Evolutionary conservation across 345 rosid species (phyloP), one percentile per base, ranked within the genome.

Genomic region (Linum usitatissimum): DNA sequence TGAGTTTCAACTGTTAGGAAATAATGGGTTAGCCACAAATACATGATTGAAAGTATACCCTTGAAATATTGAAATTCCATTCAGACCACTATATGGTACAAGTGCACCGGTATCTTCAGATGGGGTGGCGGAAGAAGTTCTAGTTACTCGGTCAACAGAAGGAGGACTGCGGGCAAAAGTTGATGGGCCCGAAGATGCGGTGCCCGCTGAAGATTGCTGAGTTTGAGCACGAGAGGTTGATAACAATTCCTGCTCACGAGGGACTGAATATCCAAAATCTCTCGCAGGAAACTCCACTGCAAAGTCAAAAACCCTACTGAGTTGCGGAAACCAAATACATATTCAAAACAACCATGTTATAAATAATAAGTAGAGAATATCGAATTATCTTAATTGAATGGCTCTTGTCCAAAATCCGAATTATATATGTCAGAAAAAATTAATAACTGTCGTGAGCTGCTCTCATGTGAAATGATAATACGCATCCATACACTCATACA

Each of bases 31-130:
- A 23, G 28, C 28, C 1, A 23, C 28, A 23, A 23, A 23, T 23
- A 23, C 1, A 23, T 23, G 28, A 23, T 57, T 28, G 68, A 53
- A 40, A 38, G 67, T 73, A 30, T 89, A 87, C 97, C 95, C 95
- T 68, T 92, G 86, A 63, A 92, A 89, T 28, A 89, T 59, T 2
- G 97, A 87, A 59, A 81, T 70, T 61, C 94, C 99, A 62, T 64
- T 83, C 54, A 65, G 70, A 54, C 70, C 71, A 9, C 65, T 59
- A 51, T 57, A 80, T 71, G 74, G 65, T 59, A 81, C 84, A 60
- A 80, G 66, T 6, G 79, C 78, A 68, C 59, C 71, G 48, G 77
- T 19, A 74, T 59, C 63, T 68, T 73, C 79, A 6, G 87, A 62
- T 60, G 62, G 72, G 72, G 64, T 65, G 65, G 71, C 79, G 4